Percentiles rank a stretch among this genome's conserved stretches.
phyloP scores from a whole-genome alignment of 2,329 filamentous ascomycete species.

The Colletotrichum sojae region DNA sequence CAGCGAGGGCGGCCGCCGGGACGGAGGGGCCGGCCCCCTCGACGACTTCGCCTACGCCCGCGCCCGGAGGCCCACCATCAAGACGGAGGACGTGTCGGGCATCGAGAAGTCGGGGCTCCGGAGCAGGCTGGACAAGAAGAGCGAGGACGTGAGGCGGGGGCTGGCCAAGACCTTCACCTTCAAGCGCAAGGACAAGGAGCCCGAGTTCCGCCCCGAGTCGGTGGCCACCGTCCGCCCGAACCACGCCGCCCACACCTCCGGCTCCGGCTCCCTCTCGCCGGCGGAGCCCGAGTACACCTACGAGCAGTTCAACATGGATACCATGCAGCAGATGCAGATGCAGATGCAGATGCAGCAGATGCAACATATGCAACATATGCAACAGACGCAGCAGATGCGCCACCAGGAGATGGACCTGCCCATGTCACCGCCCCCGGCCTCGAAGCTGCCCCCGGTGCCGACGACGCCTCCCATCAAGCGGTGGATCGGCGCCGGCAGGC shows the following conservation, averaged over 20 bases:
- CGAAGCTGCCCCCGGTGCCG: constrained; percentile 45
- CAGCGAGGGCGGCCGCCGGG: constrained; percentile 53
- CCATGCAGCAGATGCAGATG: constrained; percentile 35
- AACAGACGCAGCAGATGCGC: constrained; percentile 36
- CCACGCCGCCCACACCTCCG: constrained; percentile 8
- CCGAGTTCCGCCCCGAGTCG: constrained; percentile 53
- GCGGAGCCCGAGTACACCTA: constrained; percentile 40
- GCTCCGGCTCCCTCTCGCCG: constrained; percentile 16
- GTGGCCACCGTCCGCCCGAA: constrained; percentile 54
- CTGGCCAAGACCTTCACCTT: constrained; percentile 69
- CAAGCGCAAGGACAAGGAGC: constrained; percentile 62
- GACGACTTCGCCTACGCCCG: constrained; percentile 62
- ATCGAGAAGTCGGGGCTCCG: constrained; percentile 70
- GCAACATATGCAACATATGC: constrained; percentile 12
- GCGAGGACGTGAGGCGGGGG: constrained; percentile 67
- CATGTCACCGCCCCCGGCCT: constrained; percentile 40
- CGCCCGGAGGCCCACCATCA: constrained; percentile 58
- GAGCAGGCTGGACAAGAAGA: constrained; percentile 67
- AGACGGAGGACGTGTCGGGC: constrained; percentile 65
- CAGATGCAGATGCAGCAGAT: constrained; percentile 32
- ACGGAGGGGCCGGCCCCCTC: constrained; percentile 49
- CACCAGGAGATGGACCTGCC: constrained; percentile 34
- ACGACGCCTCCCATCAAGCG: constrained; percentile 61
- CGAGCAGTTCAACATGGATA: constrained; percentile 37
- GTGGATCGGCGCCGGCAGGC: constrained; percentile 66